A percentile compares a stretch with the other conserved stretches of the same genome.
These are phyloP conservation scores for Emmonsiellopsis sp. DNA, from an alignment of 2,329 filamentous ascomycete species.

Conservation along the genomic window DNA sequence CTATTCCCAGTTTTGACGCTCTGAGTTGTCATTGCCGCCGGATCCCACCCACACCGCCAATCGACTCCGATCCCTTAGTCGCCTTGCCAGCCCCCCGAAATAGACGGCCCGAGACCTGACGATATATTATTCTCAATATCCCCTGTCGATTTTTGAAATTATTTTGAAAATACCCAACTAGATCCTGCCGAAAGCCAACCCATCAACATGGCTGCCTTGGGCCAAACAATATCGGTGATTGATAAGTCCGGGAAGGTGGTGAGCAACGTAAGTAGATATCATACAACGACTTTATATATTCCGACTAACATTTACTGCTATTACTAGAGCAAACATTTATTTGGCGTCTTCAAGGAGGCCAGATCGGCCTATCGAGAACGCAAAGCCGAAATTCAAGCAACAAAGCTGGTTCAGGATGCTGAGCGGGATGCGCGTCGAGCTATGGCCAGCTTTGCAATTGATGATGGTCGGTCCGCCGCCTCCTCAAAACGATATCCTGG, in stretches of 20 bases:
- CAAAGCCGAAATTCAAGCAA: conserved; percentile 69
- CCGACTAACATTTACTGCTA: neutral
- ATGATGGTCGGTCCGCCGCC: conserved; percentile 36
- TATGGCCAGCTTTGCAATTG: conserved; percentile 41
- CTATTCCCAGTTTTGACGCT: neutral
- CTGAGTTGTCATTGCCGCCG: neutral
- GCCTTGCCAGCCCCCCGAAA: neutral
- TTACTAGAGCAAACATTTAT: conserved; percentile 71
- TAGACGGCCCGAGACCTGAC: neutral
- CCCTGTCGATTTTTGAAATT: neutral
- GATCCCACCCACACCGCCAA: neutral
- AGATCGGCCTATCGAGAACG: conserved; percentile 79
- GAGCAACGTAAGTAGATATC: conserved; percentile 56
- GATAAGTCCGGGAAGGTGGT: conserved; percentile 88
- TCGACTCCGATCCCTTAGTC: neutral
- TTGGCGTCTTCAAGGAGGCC: conserved; percentile 86
- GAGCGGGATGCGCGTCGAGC: conserved; percentile 52
- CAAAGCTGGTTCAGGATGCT: conserved; percentile 50
- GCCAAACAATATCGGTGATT: conserved; percentile 78
- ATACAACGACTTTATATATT: neutral
- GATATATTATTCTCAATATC: neutral
- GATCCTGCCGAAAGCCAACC: neutral
- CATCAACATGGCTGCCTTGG: conserved; percentile 27
- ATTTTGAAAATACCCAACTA: neutral
- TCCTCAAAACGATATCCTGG: conserved; percentile 31